Conservation (phyloP, 2,329 filamentous ascomycete species). For the Tolypocladium sp. region DNA sequence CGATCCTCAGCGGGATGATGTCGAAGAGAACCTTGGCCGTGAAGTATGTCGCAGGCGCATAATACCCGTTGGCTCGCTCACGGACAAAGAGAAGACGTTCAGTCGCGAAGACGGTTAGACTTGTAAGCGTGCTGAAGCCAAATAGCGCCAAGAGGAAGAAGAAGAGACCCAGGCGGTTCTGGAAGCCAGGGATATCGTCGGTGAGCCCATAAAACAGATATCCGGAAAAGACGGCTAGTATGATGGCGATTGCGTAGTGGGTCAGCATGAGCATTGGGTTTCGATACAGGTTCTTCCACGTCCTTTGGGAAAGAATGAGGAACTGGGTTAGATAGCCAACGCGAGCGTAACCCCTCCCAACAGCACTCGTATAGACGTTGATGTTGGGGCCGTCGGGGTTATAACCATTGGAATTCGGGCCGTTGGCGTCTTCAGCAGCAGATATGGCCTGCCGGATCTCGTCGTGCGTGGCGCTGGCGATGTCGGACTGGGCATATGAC, state of each 20-base stretch:
- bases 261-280: conserved; percentile 98
- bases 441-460: conserved; percentile 67
- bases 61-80: conserved; percentile 94
- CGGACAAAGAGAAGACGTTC: conserved; percentile 87
- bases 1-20: conserved; percentile 84
- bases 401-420: conserved; percentile 45
- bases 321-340: conserved; percentile 78
- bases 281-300: conserved; percentile 94
- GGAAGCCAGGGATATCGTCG: conserved; percentile 93
- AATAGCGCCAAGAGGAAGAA: conserved; percentile 95
- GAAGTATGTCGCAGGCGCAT: conserved; percentile 89
- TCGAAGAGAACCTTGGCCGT: conserved; percentile 96
- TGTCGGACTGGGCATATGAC: conserved; percentile 68
- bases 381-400: conserved; percentile 36
- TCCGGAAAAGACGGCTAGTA: conserved; percentile 87
- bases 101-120: conserved; percentile 83
- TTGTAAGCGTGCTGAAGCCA: conserved; percentile 92
- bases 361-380: conserved; percentile 42
- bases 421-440: conserved; percentile 58
- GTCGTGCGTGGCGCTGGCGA: conserved; percentile 63
- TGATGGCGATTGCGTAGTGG: conserved; percentile 93
- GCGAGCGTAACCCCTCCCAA: conserved; percentile 74
- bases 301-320: conserved; percentile 77
- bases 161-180: conserved; percentile 93
- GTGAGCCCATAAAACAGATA: conserved; percentile 95